Conservation (phyloP, 345 rosid species). For the Cardamine resedifolia region DNA sequence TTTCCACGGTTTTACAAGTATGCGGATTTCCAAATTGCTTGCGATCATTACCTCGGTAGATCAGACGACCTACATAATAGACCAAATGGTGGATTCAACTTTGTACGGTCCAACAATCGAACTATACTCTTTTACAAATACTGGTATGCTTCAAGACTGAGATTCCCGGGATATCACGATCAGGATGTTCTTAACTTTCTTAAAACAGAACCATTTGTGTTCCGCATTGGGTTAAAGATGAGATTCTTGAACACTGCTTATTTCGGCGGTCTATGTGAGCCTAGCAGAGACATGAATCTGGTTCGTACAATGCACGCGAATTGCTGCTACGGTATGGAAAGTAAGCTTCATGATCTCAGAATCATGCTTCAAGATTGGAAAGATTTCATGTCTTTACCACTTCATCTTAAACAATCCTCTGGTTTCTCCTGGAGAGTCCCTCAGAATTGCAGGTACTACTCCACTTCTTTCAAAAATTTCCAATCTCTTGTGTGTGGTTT, state of each 20-base stretch:
- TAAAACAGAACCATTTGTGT: constrained; percentile 49
- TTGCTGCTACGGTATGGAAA: constrained; percentile 78
- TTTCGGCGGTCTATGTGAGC: constrained; percentile 88
- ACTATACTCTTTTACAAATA: constrained; percentile 75
- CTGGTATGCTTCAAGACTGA: constrained; percentile 81
- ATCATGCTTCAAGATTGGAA: constrained; percentile 88
- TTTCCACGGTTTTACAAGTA: constrained; percentile 65
- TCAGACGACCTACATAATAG: constrained; percentile 53
- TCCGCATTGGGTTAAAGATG: constrained; percentile 59
- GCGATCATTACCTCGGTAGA: constrained; percentile 69
- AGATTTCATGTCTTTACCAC: constrained; percentile 59
- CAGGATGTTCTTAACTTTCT: constrained; percentile 73
- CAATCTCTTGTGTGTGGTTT: background rate
- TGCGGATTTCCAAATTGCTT: constrained; percentile 89
- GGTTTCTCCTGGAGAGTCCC: constrained; percentile 75
- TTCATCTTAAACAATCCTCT: constrained; percentile 48
- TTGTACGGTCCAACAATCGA: constrained; percentile 72
- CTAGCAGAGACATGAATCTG: constrained; percentile 68
- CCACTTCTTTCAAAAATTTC: constrained; percentile 27
- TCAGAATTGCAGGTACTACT: constrained; percentile 70
- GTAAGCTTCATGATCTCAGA: constrained; percentile 75
- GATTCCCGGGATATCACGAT: constrained; percentile 65
- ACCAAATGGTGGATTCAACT: constrained; percentile 81
- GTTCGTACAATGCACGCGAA: constrained; percentile 92
- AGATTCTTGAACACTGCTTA: constrained; percentile 72